Base-by-base conservation (phyloP, 148 eudicot genomes). In the Fagopyrum homotropicum region DNA sequence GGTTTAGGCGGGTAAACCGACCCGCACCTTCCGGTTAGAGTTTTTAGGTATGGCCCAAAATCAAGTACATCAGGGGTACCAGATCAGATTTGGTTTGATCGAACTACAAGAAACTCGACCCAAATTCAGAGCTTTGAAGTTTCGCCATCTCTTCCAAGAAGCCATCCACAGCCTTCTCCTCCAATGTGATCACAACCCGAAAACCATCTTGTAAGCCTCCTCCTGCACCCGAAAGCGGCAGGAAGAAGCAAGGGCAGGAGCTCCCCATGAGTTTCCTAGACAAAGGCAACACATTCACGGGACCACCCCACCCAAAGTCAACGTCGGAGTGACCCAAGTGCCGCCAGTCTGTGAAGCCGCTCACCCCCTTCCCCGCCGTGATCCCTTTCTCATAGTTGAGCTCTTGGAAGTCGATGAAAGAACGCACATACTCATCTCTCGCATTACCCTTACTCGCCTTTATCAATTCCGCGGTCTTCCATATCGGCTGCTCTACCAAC, bases 331-430 rank as follows among this genome's bases (percentile, higher is more conserved):
- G 96, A 19, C 96, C 93, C 61, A 91, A 76, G 74, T 91, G 91
- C 30, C 96, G 77, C 96, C 96, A 91, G 66, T 91, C 93, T 0
- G 96, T 91, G 72, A 91, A 91, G 9, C 88, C 93, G 50, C 79
- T 87, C 75, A 89, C 90, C 4, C 83, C 78, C 55, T 57, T 77
- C 30, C 96, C 91, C 0, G 85, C 87, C 0, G 83, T 85, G 56
- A 89, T 89, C 16, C 86, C 91, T 40, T 86, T 49, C 0, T 69
- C 76, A 6, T 84, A 89, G 74, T 87, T 78, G 0, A 86, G 50
- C 75, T 86, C 85, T 47, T 89, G 96, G 57, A 89, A 91, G 63
- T 91, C 93, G 6, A 91, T 85, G 55, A 78, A 89, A 0, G 93
- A 87, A 6, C 77, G 81, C 0, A 87, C 91, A 14, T 91, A 91